Percentiles rank a stretch among this genome's conserved stretches.
phyloP scores from a whole-genome alignment of 2,329 filamentous ascomycete genomes.

The Aspergillus nomiae region DNA sequence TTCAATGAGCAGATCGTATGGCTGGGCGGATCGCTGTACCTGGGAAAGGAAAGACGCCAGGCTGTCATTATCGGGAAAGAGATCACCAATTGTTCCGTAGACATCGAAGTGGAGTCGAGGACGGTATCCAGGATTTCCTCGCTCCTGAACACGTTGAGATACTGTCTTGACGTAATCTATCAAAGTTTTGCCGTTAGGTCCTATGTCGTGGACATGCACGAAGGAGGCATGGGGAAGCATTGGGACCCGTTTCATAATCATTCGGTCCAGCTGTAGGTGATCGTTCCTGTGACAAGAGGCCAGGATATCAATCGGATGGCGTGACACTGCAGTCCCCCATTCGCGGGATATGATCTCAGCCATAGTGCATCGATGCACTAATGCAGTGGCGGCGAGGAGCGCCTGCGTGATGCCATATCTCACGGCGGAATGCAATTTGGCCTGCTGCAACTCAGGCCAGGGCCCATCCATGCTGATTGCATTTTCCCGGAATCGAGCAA shows the following conservation, averaged over 20 bases:
- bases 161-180: conserved; percentile 18
- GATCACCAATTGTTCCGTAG: conserved; percentile 20
- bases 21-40: conserved; percentile 12
- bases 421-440: conserved; percentile 17
- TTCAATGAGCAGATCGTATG: conserved; percentile 20
- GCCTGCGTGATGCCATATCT: conserved; percentile 20
- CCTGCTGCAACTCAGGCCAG: background rate
- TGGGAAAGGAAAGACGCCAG: conserved; percentile 13
- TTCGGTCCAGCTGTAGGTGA: conserved; percentile 19
- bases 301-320: conserved; percentile 17
- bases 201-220: conserved; percentile 19
- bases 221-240: conserved; percentile 23
- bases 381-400: conserved; percentile 18
- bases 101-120: conserved; percentile 22
- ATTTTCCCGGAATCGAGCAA: conserved; percentile 8
- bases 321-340: conserved; percentile 13
- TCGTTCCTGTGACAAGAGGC: conserved; percentile 22
- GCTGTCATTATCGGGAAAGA: conserved; percentile 9
- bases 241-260: conserved; percentile 22
- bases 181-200: conserved; percentile 8
- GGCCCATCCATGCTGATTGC: background rate
- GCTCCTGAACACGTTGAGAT: conserved; percentile 12
- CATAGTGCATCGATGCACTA: conserved; percentile 13
- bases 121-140: conserved; percentile 13
- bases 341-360: conserved; percentile 20